Evolutionary conservation across 768 basidiomycete genomes (phyloP), one percentile per base, ranked within the genome.

Genomic region (Boletus sp.): DNA sequence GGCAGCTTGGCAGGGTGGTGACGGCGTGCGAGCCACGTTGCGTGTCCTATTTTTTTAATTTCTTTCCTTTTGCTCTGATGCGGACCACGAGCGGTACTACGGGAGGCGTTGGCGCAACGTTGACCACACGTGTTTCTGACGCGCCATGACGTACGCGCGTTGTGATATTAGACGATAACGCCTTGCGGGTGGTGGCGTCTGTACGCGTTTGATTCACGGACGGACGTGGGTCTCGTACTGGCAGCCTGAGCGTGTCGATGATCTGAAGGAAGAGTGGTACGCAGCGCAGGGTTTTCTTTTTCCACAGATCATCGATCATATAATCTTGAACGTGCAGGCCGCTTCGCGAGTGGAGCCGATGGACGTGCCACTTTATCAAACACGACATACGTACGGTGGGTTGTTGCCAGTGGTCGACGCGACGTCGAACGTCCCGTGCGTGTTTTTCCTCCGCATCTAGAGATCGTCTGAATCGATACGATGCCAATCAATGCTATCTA

Each of bases 101-200:
- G 35, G 50, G 58, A 44, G 9, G 35, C 32, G 28, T 40, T 28
- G 54, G 15, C 10, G 8, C 61, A 52, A 64, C 62, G 61, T 60
- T 62, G 56, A 52, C 20, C 30, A 62, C 61, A 64, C 61, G 61
- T 62, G 61, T 64, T 50, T 17, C n/a, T 48, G 60, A 63, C 54
- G 53, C 52, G 59, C 35, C 40, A 35, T 37, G 50, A 54, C 50
- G 52, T 32, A 18, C n/a, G 7, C 47, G 45, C 0, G 29, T 33
- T n/a, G 30, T 47, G 47, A 47, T 47, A 18, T 47, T 7, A 47
- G 17, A 39, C 37, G 15, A 39, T 39, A 1, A 39, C 37, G 37
- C 37, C 37, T 17, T 39, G 11, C 15, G 11, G 37, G 5, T 9
- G 15, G 6, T 5, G 33, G 7, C 4, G 33, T 5, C 4, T 33